Percentiles rank a stretch among this genome's conserved stretches.
Conservation (phyloP, 2,329 filamentous ascomycete species). For the Exophiala spinifera region DNA sequence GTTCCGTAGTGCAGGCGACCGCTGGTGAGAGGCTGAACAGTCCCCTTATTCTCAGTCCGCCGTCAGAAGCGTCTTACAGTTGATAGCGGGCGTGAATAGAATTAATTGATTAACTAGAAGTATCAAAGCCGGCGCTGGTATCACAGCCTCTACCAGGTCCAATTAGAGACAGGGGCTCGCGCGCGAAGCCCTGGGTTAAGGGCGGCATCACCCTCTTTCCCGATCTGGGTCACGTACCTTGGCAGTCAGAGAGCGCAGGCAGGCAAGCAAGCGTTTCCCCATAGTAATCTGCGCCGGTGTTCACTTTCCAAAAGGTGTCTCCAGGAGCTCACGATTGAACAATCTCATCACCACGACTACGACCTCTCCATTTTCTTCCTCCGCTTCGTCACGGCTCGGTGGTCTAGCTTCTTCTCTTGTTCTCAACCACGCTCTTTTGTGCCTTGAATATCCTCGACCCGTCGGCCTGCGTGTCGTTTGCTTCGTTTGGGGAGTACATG, state of each 20-base stretch:
- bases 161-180: no score
- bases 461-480: constrained; percentile 10
- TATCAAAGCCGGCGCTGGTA: no score
- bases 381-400: constrained; percentile 13
- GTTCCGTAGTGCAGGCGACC: no score
- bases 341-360: constrained; percentile 8
- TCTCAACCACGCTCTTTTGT: constrained; percentile 21
- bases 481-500: constrained; percentile 22
- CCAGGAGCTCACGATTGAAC: constrained; percentile 24
- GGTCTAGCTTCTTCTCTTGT: constrained; percentile 14
- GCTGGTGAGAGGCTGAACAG: no score
- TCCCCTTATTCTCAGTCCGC: no score
- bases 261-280: constrained; percentile 1
- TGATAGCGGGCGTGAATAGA: no score
- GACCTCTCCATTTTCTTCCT: constrained; percentile 7
- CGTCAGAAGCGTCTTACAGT: no score
- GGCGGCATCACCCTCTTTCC: no score
- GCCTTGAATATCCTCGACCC: constrained; percentile 7
- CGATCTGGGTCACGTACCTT: constrained; percentile 1
- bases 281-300: constrained; percentile 7
- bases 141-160: no score
- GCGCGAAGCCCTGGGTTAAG: no score
- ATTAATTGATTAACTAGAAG: no score
- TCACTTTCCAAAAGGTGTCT: constrained; percentile 23
- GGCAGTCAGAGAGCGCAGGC: constrained; percentile 4